phyloP scores from a whole-genome alignment of 1,284 basidiomycete species.

The Lentinula novae-zelandiae region DNA sequence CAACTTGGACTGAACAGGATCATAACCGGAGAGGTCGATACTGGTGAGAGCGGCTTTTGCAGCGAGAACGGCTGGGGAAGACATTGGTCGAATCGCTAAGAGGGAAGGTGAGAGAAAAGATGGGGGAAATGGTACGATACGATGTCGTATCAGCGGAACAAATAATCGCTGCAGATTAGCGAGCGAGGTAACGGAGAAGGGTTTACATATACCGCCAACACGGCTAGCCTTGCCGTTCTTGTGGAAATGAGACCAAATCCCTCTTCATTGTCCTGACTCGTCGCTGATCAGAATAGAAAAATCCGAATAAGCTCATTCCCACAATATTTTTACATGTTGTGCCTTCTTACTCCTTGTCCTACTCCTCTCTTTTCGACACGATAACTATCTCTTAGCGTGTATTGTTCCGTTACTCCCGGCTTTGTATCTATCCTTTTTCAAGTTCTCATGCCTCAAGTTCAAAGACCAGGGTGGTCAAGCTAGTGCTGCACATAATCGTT shows the following conservation, averaged over 20 bases:
- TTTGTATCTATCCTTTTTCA: neutral
- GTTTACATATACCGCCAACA: neutral
- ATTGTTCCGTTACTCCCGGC: neutral
- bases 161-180: constrained; percentile 4
- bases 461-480: neutral
- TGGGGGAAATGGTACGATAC: neutral
- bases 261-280: neutral
- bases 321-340: neutral
- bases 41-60: constrained; percentile 61
- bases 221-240: neutral
- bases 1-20: constrained; percentile 78
- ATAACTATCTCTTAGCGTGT: neutral
- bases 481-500: too few species aligned
- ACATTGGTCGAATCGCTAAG: constrained; percentile 30
- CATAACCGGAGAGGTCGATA: constrained; percentile 74
- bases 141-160: constrained; percentile 5
- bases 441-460: neutral
- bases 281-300: neutral
- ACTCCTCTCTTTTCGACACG: neutral
- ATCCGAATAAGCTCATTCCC: neutral
- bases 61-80: constrained; percentile 55
- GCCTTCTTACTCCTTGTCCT: neutral
- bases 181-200: neutral
- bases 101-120: neutral
- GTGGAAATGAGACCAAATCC: neutral